phyloP scores from a whole-genome alignment of 2,329 filamentous ascomycete species.

The Alternaria consortialis region DNA sequence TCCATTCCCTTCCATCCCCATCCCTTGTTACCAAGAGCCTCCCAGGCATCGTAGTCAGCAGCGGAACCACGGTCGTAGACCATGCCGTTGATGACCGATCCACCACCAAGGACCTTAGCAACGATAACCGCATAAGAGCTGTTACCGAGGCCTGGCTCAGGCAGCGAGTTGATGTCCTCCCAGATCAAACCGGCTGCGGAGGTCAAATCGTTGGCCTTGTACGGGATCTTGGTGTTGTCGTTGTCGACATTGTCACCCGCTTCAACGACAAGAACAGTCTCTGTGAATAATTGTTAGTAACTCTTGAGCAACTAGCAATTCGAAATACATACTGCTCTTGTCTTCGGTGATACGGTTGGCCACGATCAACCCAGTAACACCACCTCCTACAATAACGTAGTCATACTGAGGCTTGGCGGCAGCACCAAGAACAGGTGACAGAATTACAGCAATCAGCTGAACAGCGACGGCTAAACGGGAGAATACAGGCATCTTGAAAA shows the following conservation, averaged over 20 bases:
- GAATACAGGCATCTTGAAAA: constrained; percentile 34
- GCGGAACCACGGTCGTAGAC: constrained; percentile 46
- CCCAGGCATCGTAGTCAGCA: constrained; percentile 63
- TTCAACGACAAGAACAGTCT: constrained; percentile 40
- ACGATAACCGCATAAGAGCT: constrained; percentile 31
- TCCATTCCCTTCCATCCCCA: constrained; percentile 65
- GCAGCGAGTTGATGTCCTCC: constrained; percentile 32
- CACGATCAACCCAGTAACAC: constrained; percentile 41
- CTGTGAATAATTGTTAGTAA: constrained; percentile 18
- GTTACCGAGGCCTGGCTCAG: constrained; percentile 34
- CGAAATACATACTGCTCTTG: constrained; percentile 26
- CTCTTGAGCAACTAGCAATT: not conserved
- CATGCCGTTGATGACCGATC: constrained; percentile 50
- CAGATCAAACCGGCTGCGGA: constrained; percentile 31
- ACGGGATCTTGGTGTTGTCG: constrained; percentile 36
- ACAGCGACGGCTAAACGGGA: constrained; percentile 37
- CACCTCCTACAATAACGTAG: constrained; percentile 46
- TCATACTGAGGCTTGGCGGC: constrained; percentile 31
- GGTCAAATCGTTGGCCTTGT: constrained; percentile 37
- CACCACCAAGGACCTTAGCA: constrained; percentile 41
- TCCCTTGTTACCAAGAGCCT: constrained; percentile 65
- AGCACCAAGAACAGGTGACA: constrained; percentile 29
- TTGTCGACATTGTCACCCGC: constrained; percentile 36
- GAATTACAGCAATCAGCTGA: constrained; percentile 33
- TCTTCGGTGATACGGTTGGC: constrained; percentile 41